Percentiles rank a stretch among this genome's conserved stretches.
Evolutionary conservation across 2,329 filamentous ascomycete species (phyloP).

Genomic region (Cytospora schulzeri): DNA sequence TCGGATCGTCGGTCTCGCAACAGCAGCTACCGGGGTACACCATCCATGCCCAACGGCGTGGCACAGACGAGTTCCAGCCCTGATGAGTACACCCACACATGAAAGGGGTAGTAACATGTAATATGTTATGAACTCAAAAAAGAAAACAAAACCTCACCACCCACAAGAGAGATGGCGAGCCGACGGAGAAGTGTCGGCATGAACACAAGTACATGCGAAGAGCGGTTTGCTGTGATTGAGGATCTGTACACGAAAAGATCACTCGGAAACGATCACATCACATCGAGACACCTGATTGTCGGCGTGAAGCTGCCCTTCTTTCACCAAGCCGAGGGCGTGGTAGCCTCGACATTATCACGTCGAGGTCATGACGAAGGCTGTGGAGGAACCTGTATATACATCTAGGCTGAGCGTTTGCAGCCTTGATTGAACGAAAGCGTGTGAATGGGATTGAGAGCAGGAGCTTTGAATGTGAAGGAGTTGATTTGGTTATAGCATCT

Average conservation of each 20-base stretch:
- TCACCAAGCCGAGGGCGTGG: background rate
- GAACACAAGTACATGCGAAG: background rate
- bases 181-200: background rate
- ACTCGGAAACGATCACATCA: background rate
- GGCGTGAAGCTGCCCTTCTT: background rate
- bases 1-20: constrained; percentile 39
- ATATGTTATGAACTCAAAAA: background rate
- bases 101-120: constrained; percentile 18
- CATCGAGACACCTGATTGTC: background rate
- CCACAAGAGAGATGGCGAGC: background rate
- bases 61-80: constrained; percentile 18
- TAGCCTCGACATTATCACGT: background rate
- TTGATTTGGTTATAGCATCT: background rate
- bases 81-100: constrained; percentile 31
- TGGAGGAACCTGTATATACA: background rate
- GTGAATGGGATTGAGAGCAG: background rate
- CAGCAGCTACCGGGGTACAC: constrained; percentile 24
- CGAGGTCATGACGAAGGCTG: background rate
- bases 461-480: background rate
- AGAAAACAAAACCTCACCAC: background rate
- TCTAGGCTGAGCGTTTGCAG: background rate
- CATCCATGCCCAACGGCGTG: constrained; percentile 35
- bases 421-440: background rate
- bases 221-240: background rate
- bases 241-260: background rate